These are phyloP conservation scores for Fusarium heterosporum DNA, from an alignment of 2,329 filamentous ascomycete species.

Conservation along the genomic window DNA sequence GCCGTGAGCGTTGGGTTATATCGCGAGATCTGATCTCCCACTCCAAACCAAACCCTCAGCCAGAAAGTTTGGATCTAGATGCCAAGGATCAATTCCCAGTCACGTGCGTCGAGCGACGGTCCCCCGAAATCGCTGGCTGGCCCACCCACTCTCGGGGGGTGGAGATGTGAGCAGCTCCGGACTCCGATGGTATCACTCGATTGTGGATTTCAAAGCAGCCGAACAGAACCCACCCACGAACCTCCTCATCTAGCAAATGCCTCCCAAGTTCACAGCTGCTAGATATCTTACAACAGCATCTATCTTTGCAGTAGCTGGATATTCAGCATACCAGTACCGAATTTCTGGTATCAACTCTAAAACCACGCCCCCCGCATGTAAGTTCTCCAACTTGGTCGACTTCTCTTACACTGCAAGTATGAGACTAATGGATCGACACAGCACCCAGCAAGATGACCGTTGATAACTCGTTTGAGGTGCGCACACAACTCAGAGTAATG, in stretches of 20 bases:
- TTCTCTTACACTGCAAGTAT: slow-evolving; percentile 45
- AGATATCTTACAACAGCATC: slow-evolving; percentile 48
- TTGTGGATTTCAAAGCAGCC: slow-evolving; percentile 52
- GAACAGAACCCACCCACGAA: slow-evolving; percentile 30
- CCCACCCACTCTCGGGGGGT: slow-evolving; percentile 28
- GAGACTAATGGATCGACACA: slow-evolving; percentile 40
- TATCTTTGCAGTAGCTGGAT: slow-evolving; percentile 45
- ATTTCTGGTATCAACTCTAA: slow-evolving; percentile 38
- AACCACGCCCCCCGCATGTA: slow-evolving; percentile 41
- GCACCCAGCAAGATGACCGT: slow-evolving; percentile 56
- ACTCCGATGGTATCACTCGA: slow-evolving; percentile 43
- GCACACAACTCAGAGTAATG: slow-evolving; percentile 42
- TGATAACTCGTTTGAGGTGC: slow-evolving; percentile 61
- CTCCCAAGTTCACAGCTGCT: slow-evolving; percentile 46
- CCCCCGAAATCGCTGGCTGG: slow-evolving; percentile 42
- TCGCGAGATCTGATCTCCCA: slow-evolving; percentile 28
- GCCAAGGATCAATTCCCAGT: slow-evolving; percentile 38
- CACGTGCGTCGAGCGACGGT: slow-evolving; percentile 34
- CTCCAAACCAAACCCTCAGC: slow-evolving; percentile 19
- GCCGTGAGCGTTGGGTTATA: slow-evolving; percentile 38
- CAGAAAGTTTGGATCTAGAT: slow-evolving; percentile 46
- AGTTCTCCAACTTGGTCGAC: slow-evolving; percentile 27
- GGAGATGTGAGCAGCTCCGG: slow-evolving; percentile 24
- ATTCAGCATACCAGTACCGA: slow-evolving; percentile 48
- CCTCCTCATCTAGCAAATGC: slow-evolving; percentile 41